Evolutionary conservation across 1,139 yeast species (phyloP).

Genomic region (Lodderomyces orthopsilosis): DNA sequence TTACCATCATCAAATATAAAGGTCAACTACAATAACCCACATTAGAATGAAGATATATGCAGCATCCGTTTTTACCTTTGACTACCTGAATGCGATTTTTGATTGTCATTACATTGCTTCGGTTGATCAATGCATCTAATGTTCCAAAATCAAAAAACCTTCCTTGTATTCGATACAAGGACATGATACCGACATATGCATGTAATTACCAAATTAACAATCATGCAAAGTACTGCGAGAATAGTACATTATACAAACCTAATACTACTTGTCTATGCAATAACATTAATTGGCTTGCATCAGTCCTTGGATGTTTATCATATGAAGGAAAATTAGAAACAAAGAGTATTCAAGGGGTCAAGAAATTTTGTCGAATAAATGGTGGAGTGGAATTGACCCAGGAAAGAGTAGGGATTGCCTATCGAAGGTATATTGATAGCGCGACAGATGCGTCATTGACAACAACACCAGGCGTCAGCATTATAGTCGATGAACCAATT

Average conservation of each 20-base stretch:
- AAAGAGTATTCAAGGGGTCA: conserved; percentile 6
- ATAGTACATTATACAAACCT: conserved; percentile 5
- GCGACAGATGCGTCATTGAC: background rate
- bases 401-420: background rate
- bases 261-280: conserved; percentile 14
- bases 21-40: background rate
- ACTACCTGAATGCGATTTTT: background rate
- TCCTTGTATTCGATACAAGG: conserved; percentile 5
- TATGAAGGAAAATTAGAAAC: conserved; percentile 6
- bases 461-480: conserved; percentile 19
- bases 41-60: no score
- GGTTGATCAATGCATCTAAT: conserved; percentile 1
- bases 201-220: conserved; percentile 17
- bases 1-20: background rate
- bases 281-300: conserved; percentile 14
- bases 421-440: background rate
- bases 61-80: no score
- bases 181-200: conserved; percentile 12
- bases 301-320: conserved; percentile 18
- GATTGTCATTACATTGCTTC: background rate
- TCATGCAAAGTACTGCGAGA: conserved; percentile 17
- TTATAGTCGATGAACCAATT: conserved; percentile 10
- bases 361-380: conserved; percentile 14
- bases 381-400: conserved; percentile 7
- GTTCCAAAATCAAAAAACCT: conserved; percentile 6